These are phyloP conservation scores for Ogataea pini DNA, from an alignment of 805 yeast species.

Conservation along the genomic window DNA sequence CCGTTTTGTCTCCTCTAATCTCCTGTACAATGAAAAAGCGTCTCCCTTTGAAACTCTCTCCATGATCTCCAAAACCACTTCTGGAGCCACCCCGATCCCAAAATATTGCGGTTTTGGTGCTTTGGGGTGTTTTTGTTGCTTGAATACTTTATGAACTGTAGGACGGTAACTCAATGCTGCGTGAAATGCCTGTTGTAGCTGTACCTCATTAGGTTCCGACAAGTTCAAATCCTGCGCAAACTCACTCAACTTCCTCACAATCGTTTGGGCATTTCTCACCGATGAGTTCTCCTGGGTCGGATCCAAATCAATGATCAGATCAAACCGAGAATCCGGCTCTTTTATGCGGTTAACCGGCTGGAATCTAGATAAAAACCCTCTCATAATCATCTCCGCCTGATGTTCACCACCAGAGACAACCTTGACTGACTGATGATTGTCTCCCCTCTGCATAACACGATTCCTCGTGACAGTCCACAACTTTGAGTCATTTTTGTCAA, in stretches of 20 bases:
- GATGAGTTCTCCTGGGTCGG: slow-evolving; percentile 47
- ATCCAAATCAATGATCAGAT: slow-evolving; percentile 58
- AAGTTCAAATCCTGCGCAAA: slow-evolving; percentile 45
- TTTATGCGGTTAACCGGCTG: slow-evolving; percentile 51
- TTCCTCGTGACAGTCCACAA: slow-evolving; percentile 54
- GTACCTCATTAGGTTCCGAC: slow-evolving; percentile 42
- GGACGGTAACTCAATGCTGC: slow-evolving; percentile 60
- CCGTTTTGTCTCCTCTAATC: slow-evolving; percentile 35
- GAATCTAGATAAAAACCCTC: slow-evolving; percentile 69
- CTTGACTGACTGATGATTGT: slow-evolving; percentile 84
- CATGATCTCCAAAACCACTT: slow-evolving; percentile 20
- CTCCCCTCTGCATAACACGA: slow-evolving; percentile 72
- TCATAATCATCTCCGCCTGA: slow-evolving; percentile 63
- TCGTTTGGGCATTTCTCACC: slow-evolving; percentile 45
- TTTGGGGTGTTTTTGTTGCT: slow-evolving; percentile 9
- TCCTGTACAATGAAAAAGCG: slow-evolving; percentile 6
- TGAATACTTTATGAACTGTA: slow-evolving; percentile 40
- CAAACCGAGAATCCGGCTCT: slow-evolving; percentile 69
- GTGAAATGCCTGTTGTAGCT: slow-evolving; percentile 48
- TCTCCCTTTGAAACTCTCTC: background rate
- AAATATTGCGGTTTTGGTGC: slow-evolving; percentile 43
- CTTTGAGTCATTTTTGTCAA: slow-evolving; percentile 24
- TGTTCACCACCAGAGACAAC: slow-evolving; percentile 45
- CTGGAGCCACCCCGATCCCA: slow-evolving; percentile 40
- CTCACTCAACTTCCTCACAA: slow-evolving; percentile 41